These are phyloP conservation scores for Microbotryomycetes sp. DNA, from an alignment of 1,284 basidiomycete genomes.

Conservation along the genomic window DNA sequence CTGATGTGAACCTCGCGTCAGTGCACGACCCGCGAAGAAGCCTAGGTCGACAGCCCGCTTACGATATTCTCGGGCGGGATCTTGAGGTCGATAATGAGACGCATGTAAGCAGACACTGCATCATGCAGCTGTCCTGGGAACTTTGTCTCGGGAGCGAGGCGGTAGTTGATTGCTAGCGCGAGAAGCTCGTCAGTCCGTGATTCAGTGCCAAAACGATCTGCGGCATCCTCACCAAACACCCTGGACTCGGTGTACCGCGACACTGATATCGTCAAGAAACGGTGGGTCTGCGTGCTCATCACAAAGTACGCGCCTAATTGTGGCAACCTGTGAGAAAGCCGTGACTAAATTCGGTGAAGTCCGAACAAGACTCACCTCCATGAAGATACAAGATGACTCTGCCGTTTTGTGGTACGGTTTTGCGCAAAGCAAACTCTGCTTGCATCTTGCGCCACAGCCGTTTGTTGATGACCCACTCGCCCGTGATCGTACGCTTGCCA, in stretches of 20 bases:
- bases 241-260: slow-evolving; percentile 84
- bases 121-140: slow-evolving; percentile 95
- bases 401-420: slow-evolving; percentile 48
- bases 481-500: slow-evolving; percentile 71
- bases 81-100: slow-evolving; percentile 77
- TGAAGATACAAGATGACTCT: slow-evolving; percentile 88
- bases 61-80: slow-evolving; percentile 87
- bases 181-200: not conserved
- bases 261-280: slow-evolving; percentile 82
- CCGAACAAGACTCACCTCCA: slow-evolving; percentile 56
- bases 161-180: slow-evolving; percentile 78
- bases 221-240: slow-evolving; percentile 66
- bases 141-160: slow-evolving; percentile 84
- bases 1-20: not conserved
- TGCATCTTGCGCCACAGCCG: slow-evolving; percentile 83
- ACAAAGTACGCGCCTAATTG: slow-evolving; percentile 77
- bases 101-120: slow-evolving; percentile 75
- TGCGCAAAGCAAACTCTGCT: slow-evolving; percentile 54
- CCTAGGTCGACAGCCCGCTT: not conserved
- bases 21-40: not conserved
- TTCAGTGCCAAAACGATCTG: not conserved
- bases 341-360: slow-evolving; percentile 3
- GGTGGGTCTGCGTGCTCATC: slow-evolving; percentile 88
- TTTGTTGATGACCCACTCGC: slow-evolving; percentile 94
- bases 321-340: not conserved